Evolutionary conservation across 2,329 filamentous ascomycete species (phyloP), one percentile per base, ranked within the genome.

Genomic region (Nakataea oryzae): DNA sequence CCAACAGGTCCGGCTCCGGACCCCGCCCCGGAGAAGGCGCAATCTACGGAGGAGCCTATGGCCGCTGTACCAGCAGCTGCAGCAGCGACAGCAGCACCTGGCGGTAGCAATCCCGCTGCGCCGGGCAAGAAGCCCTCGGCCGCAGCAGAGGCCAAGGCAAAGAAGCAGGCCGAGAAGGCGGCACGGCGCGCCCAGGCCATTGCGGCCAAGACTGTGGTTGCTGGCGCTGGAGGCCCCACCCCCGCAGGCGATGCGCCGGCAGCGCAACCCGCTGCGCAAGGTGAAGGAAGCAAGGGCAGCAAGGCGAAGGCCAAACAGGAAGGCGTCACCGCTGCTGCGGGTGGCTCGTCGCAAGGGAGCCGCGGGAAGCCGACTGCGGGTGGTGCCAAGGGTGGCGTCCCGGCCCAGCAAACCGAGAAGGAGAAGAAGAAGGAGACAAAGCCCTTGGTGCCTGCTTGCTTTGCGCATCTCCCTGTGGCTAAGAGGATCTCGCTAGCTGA

Each of bases 91-190:
- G 6, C 41, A n/a, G 41, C 41, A 9, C 41, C 21, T 50, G 21
- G 41, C 5, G 41, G 41, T 9, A n/a, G 12, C 41, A 13, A 41
- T 1, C 13, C 57, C 34, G 65, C 67, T 61, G 61, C 70, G 6
- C 61, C 72, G 5, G 73, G 74, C 21, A 67, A 68, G 68, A 89
- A 90, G 72, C 78, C 90, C 34, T 86, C 89, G 1, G 82, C 83
- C 47, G 91, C 91, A 2, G 60, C 60, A 26, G 89, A 96, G 74
- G 72, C 96, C 70, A 97, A 97, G 77, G 93, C 93, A 70, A 87
- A 86, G 72, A 88, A 89, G 65, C 93, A 96, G 74, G 93, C 91
- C 34, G 93, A 97, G 73, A 97, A 97, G 78, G 89, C 90, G 61
- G 92, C 92, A 58, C 83, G 91, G 64, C 84, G 93, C 77, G 91